phyloP scores from a whole-genome alignment of 805 yeast genomes.

The Scheffersomyces coipomensis region DNA sequence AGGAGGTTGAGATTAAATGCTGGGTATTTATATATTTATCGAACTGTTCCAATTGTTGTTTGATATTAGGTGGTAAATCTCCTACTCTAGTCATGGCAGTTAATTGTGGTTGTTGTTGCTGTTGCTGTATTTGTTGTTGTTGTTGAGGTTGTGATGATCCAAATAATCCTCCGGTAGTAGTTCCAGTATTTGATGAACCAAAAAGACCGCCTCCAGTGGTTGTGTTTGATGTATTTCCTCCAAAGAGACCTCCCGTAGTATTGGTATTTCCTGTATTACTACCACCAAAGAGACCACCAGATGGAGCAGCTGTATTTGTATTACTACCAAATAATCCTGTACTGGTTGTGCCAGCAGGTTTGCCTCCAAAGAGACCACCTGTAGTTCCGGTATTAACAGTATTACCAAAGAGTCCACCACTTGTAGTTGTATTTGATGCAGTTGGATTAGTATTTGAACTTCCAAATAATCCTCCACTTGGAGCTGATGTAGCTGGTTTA shows the following conservation, averaged over 20 bases:
- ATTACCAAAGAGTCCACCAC: constrained; percentile 13
- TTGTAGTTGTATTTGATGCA: neutral
- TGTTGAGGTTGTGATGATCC: constrained; percentile 9
- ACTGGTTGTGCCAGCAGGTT: constrained; percentile 7
- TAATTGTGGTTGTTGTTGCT: constrained; percentile 46
- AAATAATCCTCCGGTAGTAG: constrained; percentile 9
- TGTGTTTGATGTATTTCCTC: constrained; percentile 9
- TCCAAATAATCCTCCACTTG: constrained; percentile 29
- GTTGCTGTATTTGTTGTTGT: constrained; percentile 29
- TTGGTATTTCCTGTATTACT: constrained; percentile 7
- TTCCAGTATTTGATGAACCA: constrained; percentile 11
- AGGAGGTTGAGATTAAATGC: constrained; percentile 66
- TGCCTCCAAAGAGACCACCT: constrained; percentile 21
- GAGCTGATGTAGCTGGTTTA: constrained; percentile 7
- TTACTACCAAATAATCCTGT: constrained; percentile 17
- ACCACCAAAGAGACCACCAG: constrained; percentile 24
- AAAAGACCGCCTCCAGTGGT: constrained; percentile 20
- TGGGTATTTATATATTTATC: constrained; percentile 74
- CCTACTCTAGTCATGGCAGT: constrained; percentile 75
- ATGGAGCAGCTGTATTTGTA: constrained; percentile 7
- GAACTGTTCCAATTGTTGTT: constrained; percentile 65
- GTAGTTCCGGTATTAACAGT: constrained; percentile 4
- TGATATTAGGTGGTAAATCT: constrained; percentile 70
- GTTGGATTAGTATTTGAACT: constrained; percentile 4
- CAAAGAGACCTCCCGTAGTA: constrained; percentile 20